Evolutionary conservation across 371 early-diverging fungal genomes (phyloP).

Genomic region (Phascolomyces articulosus): DNA sequence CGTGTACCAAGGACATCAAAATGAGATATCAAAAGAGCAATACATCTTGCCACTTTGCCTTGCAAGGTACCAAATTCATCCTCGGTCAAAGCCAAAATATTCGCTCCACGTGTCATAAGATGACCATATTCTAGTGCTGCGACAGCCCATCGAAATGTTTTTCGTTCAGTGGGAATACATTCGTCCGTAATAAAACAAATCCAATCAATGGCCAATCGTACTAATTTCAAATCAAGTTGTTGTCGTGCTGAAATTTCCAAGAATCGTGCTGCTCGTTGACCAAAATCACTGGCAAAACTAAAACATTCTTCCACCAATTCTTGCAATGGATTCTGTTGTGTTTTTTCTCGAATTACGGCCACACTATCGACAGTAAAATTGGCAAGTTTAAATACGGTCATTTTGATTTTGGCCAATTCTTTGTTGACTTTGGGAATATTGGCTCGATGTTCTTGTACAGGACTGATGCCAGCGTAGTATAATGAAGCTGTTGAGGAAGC

Average conservation of each 20-base stretch:
- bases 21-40: conserved; percentile 81
- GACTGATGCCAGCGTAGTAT: conserved; percentile 35
- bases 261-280: conserved; percentile 65
- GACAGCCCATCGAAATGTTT: conserved; percentile 90
- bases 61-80: conserved; percentile 65
- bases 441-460: conserved; percentile 62
- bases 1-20: conserved; percentile 79
- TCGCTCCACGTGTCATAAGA: conserved; percentile 68
- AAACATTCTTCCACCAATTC: conserved; percentile 83
- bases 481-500: too few relatives aligned
- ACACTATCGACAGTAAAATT: conserved; percentile 60
- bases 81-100: conserved; percentile 39
- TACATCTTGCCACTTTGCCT: conserved; percentile 73
- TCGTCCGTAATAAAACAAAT: conserved; percentile 81
- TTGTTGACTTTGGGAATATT: conserved; percentile 62
- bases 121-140: conserved; percentile 85
- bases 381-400: conserved; percentile 57
- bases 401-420: conserved; percentile 61
- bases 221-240: conserved; percentile 61
- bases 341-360: conserved; percentile 53
- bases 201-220: conserved; percentile 84
- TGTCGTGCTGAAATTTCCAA: conserved; percentile 57
- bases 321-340: conserved; percentile 48
- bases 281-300: conserved; percentile 81
- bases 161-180: conserved; percentile 75